Percentiles rank a stretch among this genome's conserved stretches.
Conservation (phyloP, 208 protist species). For the Borovskyia barvae region DNA sequence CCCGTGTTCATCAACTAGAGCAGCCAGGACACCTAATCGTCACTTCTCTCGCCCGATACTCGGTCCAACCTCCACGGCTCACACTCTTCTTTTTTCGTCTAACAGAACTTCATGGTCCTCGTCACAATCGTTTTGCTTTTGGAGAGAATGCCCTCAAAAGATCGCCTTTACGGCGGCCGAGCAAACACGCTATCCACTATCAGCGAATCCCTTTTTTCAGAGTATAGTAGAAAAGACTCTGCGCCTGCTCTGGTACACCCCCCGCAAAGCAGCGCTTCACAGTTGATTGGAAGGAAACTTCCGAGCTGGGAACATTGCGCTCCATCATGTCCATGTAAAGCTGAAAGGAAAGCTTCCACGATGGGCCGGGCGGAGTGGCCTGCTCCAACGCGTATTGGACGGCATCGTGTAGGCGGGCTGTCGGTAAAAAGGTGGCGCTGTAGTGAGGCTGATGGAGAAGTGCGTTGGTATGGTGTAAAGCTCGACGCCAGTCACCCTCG, state of each 20-base stretch:
- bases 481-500: constrained; percentile 54
- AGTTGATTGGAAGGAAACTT: constrained; percentile 72
- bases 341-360: constrained; percentile 56
- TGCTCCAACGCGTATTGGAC: constrained; percentile 80
- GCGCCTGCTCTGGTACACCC: constrained; percentile 45
- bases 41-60: no score
- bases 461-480: constrained; percentile 42
- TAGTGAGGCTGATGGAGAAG: constrained; percentile 44
- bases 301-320: constrained; percentile 59
- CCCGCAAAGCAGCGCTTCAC: constrained; percentile 70
- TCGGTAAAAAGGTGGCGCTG: constrained; percentile 57
- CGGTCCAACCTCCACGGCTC: no score
- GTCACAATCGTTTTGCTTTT: neutral
- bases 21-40: no score
- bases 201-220: constrained; percentile 30
- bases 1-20: no score
- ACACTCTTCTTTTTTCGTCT: no score
- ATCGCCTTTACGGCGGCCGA: neutral
- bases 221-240: constrained; percentile 56
- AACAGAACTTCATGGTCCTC: no score
- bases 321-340: constrained; percentile 67
- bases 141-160: neutral
- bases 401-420: constrained; percentile 71
- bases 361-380: constrained; percentile 34
- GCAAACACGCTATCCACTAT: neutral